These are phyloP conservation scores for Periconia sp. DNA, from an alignment of 2,329 filamentous ascomycete genomes.

Conservation along the genomic window DNA sequence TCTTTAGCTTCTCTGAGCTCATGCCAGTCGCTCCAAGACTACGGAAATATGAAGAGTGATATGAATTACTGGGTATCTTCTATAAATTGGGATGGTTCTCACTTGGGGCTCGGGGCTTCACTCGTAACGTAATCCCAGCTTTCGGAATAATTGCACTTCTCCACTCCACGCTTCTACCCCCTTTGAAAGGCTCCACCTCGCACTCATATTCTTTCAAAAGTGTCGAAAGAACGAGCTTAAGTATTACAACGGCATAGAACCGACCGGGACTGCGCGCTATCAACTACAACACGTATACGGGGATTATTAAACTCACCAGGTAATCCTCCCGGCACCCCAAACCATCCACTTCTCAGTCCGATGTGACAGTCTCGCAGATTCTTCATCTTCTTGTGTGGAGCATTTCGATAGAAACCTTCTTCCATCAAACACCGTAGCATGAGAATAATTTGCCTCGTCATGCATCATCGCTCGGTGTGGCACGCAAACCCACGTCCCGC, in stretches of 20 bases:
- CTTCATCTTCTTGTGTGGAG: too few relatives aligned
- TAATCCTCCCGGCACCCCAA: conserved; percentile 5
- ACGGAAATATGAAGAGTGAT: too few relatives aligned
- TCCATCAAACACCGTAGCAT: conserved; percentile 1
- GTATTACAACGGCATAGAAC: conserved; percentile 3
- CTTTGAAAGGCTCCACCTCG: not conserved
- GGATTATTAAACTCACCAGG: not conserved
- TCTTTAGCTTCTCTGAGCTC: too few relatives aligned
- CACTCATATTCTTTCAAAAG: conserved; percentile 5
- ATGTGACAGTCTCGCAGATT: conserved; percentile 3
- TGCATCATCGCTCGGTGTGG: conserved; percentile 4
- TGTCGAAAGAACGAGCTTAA: conserved; percentile 3
- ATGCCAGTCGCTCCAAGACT: too few relatives aligned
- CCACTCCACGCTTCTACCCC: conserved; percentile 3
- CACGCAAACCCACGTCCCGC: conserved; percentile 14
- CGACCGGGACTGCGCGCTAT: conserved; percentile 2
- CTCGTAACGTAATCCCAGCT: not conserved
- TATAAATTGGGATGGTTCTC: too few relatives aligned
- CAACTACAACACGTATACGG: not conserved
- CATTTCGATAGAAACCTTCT: not conserved
- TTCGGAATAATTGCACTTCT: conserved; percentile 6
- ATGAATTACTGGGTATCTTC: too few relatives aligned
- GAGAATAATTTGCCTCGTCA: not conserved
- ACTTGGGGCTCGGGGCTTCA: too few relatives aligned
- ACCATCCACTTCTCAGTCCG: conserved; percentile 3